Conservation (phyloP, 768 basidiomycete species). For the Krasilnikovozyma curviuscula region DNA sequence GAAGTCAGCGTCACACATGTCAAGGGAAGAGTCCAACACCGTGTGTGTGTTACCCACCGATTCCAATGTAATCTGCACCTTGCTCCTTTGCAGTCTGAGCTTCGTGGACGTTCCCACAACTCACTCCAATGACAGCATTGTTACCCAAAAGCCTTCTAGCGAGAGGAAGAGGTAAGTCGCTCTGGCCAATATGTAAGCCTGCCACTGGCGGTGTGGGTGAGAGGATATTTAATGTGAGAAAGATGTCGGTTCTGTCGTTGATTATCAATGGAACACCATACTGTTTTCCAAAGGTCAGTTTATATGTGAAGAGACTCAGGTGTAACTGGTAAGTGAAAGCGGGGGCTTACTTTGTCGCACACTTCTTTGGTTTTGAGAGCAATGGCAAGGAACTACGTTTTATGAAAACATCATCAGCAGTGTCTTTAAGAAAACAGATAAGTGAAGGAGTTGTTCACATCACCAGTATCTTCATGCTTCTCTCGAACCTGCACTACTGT, state of each 20-base stretch:
- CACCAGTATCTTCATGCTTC: constrained; percentile 59
- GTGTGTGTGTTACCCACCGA: no score
- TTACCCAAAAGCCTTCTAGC: constrained; percentile 49
- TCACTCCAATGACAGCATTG: constrained; percentile 57
- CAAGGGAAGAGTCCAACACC: no score
- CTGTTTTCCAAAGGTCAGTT: constrained; percentile 10
- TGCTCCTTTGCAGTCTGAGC: constrained; percentile 39
- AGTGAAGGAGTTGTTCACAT: no score
- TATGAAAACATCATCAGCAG: not conserved
- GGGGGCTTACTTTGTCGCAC: constrained; percentile 35
- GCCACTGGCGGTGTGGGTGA: constrained; percentile 19
- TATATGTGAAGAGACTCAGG: not conserved
- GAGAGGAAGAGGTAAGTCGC: constrained; percentile 52
- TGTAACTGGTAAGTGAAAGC: not conserved
- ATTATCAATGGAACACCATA: constrained; percentile 69
- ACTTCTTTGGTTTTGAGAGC: constrained; percentile 49
- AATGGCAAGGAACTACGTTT: constrained; percentile 49
- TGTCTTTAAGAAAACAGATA: not conserved
- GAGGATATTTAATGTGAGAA: constrained; percentile 34
- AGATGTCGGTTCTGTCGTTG: constrained; percentile 54
- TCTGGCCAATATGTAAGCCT: constrained; percentile 78
- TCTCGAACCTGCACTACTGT: constrained; percentile 79
- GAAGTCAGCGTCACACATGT: no score
- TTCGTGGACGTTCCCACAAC: constrained; percentile 50
- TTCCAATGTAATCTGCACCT: constrained; percentile 67